Evolutionary conservation across 768 basidiomycete species (phyloP).

Genomic region (Hygrocybe punicea): DNA sequence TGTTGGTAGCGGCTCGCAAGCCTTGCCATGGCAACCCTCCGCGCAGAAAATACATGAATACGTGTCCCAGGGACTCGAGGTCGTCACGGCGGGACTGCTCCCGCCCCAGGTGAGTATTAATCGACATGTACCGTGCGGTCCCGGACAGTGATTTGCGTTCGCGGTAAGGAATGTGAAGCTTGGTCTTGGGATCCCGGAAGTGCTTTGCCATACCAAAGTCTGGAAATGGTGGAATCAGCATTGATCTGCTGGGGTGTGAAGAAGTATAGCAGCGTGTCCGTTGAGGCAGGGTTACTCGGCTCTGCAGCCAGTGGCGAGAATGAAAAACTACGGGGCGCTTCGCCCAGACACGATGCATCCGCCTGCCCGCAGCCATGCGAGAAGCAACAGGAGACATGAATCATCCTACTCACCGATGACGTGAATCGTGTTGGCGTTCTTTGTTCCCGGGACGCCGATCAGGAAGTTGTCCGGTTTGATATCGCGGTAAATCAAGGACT

Average conservation of each 20-base stretch:
- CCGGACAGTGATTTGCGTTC: conserved; percentile 96
- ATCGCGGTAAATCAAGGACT: conserved; percentile 91
- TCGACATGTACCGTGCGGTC: conserved; percentile 98
- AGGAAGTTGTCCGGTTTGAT: conserved; percentile 99
- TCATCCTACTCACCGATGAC: conserved; percentile 65
- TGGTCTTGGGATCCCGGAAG: conserved; percentile 97
- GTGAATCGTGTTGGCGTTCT: conserved; percentile 83
- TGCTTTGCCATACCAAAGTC: conserved; percentile 99
- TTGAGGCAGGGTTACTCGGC: no score
- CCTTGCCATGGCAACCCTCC: conserved; percentile 99
- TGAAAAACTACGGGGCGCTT: no score
- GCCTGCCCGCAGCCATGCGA: background rate
- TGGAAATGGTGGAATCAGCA: conserved; percentile 25
- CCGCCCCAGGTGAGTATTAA: conserved; percentile 96
- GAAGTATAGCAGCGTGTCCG: no score
- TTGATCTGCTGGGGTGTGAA: no score
- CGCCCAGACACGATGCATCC: background rate
- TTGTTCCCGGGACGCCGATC: conserved; percentile 89
- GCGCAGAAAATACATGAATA: conserved; percentile 98
- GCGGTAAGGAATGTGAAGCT: conserved; percentile 97
- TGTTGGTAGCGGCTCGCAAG: conserved; percentile 95
- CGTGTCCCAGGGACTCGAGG: conserved; percentile 94
- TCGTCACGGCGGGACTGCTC: conserved; percentile 95
- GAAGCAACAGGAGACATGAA: background rate
- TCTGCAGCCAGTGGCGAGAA: no score